phyloP scores from a whole-genome alignment of 2,329 filamentous ascomycete species.

The Aphanocladium album region DNA sequence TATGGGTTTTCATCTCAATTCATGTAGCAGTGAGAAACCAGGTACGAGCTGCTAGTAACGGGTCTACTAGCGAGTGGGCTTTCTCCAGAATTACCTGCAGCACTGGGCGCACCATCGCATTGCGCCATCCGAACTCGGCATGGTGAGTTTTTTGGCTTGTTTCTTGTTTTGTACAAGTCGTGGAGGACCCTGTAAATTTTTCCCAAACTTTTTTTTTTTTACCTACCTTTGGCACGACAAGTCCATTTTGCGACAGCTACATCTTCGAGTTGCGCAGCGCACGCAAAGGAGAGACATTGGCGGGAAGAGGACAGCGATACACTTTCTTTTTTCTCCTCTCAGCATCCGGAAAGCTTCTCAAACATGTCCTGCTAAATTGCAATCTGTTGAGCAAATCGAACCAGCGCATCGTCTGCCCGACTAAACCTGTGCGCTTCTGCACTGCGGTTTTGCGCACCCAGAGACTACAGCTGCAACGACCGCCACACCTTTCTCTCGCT shows the following conservation, averaged over 20 bases:
- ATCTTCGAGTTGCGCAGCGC: not conserved
- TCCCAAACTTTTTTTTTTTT: not conserved
- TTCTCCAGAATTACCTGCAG: not conserved
- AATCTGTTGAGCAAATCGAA: no score
- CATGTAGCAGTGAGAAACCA: not conserved
- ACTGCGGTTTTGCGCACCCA: no score
- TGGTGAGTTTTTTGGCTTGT: slow-evolving; percentile 4
- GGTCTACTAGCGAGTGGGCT: not conserved
- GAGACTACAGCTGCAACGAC: no score
- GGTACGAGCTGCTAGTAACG: not conserved
- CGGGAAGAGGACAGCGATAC: no score
- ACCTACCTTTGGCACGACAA: not conserved
- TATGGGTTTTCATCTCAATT: not conserved
- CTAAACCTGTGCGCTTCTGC: no score
- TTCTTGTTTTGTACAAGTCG: not conserved
- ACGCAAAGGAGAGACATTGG: not conserved
- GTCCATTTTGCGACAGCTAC: not conserved
- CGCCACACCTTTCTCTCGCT: no score
- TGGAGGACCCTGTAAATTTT: not conserved
- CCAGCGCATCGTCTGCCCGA: no score
- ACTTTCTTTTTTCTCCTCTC: no score
- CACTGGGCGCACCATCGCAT: not conserved
- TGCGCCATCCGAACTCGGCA: slow-evolving; percentile 12
- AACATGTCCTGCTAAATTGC: no score
- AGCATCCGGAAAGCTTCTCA: no score